Evolutionary conservation across 2,329 filamentous ascomycete species (phyloP).

Genomic region (Colletotrichum endophyticum): DNA sequence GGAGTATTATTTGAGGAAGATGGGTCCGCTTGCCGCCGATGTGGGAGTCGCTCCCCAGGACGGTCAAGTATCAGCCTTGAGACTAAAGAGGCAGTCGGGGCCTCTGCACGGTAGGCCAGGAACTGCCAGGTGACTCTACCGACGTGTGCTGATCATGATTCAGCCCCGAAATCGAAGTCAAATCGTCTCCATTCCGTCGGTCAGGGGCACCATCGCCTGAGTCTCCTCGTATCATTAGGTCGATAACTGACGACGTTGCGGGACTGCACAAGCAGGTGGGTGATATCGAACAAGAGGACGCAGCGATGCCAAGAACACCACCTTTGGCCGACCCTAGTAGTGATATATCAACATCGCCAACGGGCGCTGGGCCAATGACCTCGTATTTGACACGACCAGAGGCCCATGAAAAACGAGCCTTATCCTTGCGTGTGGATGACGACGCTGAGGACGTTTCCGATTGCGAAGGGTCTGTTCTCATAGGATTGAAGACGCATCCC

Average conservation of each 20-base stretch:
- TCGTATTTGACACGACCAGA: neutral
- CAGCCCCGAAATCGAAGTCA: neutral
- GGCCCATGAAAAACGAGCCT: neutral
- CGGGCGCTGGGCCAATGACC: neutral
- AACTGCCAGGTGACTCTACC: neutral
- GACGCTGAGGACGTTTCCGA: neutral
- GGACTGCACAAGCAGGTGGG: neutral
- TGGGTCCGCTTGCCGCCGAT: neutral
- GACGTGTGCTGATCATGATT: neutral
- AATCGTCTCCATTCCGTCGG: neutral
- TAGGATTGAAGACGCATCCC: neutral
- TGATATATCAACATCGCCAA: neutral
- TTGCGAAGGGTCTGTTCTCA: neutral
- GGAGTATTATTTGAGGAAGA: neutral
- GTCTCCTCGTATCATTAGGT: neutral
- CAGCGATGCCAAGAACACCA: neutral
- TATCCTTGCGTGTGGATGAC: neutral
- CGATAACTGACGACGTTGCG: neutral
- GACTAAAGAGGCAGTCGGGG: neutral
- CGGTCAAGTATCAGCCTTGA: neutral
- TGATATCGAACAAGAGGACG: neutral
- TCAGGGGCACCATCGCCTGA: neutral
- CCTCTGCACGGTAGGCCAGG: neutral
- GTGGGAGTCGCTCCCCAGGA: neutral
- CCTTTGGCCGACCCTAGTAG: neutral